Evolutionary conservation across 2,329 filamentous ascomycete genomes (phyloP), one percentile per base, ranked within the genome.

Genomic region (Chalara sp.): DNA sequence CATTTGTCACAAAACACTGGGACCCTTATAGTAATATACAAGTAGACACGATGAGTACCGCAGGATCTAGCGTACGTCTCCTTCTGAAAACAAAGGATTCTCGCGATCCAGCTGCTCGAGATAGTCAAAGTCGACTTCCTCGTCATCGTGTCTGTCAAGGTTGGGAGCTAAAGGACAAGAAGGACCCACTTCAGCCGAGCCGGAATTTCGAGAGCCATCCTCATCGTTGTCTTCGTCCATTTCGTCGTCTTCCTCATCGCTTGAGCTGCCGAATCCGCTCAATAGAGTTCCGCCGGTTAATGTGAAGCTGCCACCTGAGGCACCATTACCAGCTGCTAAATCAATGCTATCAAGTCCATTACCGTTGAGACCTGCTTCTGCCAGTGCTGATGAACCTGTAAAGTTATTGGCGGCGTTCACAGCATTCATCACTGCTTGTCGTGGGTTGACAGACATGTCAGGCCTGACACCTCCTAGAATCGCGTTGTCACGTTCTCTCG

Each of bases 191-290:
- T 84, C 81, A 56, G 60, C 63, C 55, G 57, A 58, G 50, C 58
- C 58, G 53, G 53, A 57, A 55, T 76, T 82, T 64, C 79, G 80
- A 39, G 81, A 43, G 47, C 62, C 62, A 43, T 73, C 80, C 55
- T 89, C 86, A 60, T 89, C 86, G 58, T 92, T 85, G 58, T 86
- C 86, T 52, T 89, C 87, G 54, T 95, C 89, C 71, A 89, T 87
- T 56, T 96, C 92, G 61, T 96, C 92, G 57, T 97, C 93, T 58
- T 97, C 93, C 68, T 96, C 92, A 61, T 96, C 90, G 63, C 90
- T 96, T 46, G 88, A 93, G 70, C 90, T 95, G 64, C 89, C 91
- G 70, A 97, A 97, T 48, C 91, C 90, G 64, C 88, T 92, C 31
- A 93, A 80, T 53, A 96, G 73, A 32, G 87, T 86, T 47, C 86